Base-by-base conservation (phyloP, 768 basidiomycete species). In the Inosperma sp. region DNA sequence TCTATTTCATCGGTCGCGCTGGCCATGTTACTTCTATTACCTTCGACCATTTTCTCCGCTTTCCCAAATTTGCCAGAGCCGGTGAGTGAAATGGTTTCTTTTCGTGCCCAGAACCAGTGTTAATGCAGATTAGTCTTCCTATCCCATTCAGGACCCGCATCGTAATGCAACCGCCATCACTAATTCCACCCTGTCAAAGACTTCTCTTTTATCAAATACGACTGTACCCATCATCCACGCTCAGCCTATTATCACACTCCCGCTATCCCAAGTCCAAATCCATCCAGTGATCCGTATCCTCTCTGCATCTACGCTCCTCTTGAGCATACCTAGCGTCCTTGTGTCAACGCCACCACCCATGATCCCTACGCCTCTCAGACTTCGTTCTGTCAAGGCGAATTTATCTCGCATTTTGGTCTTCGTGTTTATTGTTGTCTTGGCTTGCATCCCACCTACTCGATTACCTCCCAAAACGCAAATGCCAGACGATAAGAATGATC, bases 311-410 rank as follows among this genome's bases (percentile, higher is more conserved):
- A 79, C 78, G 4, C 77, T 89, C 21, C 65, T 81, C 13, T 67
- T 84, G 9, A 77, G 78, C 26, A 75, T 83, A 19, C 86, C 87
- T 2, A 71, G 76, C 8, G 60, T 86, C 53, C 61, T 87, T 41
- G 68, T 82, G 47, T 79, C 82, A 7, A 70, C 72, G 4, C 83
- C 81, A 4, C 62, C 77, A 1, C 67, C 81, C 17, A 77, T 81
- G 10, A 60, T 81, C 4, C 75, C 81, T 4, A 65, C 69, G 23
- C n/a, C n/a, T n/a, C n/a, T n/a, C n/a, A n/a, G n/a, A n/a, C 72
- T 77, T 49, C 74, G 69, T 34, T 62, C 64, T 10, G 66, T 62
- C 16, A 69, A 64, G 41, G 65, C 79, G 59, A 74, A 79, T 16
- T 59, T 60, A 8, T 58, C 60, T 21, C 34, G 54, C 9, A 19